Base-by-base conservation (phyloP, 164 flowering plant species). In the Dillenia turbinata region DNA sequence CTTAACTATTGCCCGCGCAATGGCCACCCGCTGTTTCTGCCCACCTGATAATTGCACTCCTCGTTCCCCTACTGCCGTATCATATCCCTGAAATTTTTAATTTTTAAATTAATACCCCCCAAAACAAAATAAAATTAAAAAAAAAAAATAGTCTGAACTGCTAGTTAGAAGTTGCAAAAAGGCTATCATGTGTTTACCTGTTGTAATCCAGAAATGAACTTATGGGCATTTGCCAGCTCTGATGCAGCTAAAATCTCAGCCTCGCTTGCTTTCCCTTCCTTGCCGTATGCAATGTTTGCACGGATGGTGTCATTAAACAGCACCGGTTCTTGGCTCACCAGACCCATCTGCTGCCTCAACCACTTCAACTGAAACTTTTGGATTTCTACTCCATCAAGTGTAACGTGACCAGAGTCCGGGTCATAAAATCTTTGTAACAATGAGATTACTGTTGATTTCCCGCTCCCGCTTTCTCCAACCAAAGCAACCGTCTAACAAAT, bases 21-120 rank as follows among this genome's bases (percentile, higher is more conserved):
- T 91, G 13, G 97, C 92, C 14, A 91, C 83, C 52, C 97, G 57
- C 59, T 88, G 95, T 79, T 88, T 88, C 69, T 86, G 95, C 9
- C 95, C 95, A 1, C 95, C 95, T 0, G 93, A 91, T 10, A 91
- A 58, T 49, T 91, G 97, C 43, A 80, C 71, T 26, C 96, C 96
- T 66, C 93, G 52, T 67, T 91, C 96, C 47, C 97, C 96, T 7
- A 88, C 93, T 56, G 74, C 5, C 1, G 93, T 87, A 2, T 91
- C 87, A 48, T 87, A 88, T 1, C 96, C 94, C 86, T 87, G 77
- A 71, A 68, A 12, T 51, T 52, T 52, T 16, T 8, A 19, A 52
- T 16, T 2, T 52, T 52, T 52, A 15, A 17, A 52, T 52, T 52
- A 52, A 52, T n/a, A 51, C 17, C 16, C 54, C 54, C 9, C 22